Base-by-base conservation (phyloP, 177 flowering plant species). In the Vitis hybrid region DNA sequence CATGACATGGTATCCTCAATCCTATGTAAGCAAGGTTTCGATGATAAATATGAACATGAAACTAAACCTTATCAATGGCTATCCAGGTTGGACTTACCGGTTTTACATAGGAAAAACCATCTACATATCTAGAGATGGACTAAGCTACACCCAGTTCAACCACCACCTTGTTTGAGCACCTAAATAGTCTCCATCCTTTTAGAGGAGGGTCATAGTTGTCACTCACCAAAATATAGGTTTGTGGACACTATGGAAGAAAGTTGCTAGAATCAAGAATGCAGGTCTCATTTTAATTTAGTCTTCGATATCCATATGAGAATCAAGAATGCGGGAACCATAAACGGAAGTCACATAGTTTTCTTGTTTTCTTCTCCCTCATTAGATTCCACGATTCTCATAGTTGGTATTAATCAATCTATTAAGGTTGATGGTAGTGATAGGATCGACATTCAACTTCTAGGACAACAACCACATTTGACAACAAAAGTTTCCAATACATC, bases 31-130 rank as follows among this genome's bases (percentile, higher is more conserved):
- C 49, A 91, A 87, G 59, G 88, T 95, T n/a, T 87, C 93, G 10
- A 95, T 95, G 97, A 91, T 95, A 54, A 84, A 83, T 77, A 95
- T 95, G 99, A 88, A 83, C 82, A 93, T 95, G 99, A 86, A 97
- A 70, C 83, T 97, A 0, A 87, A 91, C 72, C 84, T 90, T 1
- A 65, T 85, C 3, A 94, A 77, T 0, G 97, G 97, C 21, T 21
- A 1, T 21, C 21, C 21, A 21, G 24, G 2, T 21, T 0, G 24
- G 24, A 21, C 24, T 21, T 21, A 21, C 24, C 24, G 24, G 0
- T 21, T 21, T 21, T 21, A 21, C 24, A 21, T 21, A 21, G 24
- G 24, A 21, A 21, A 21, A 21, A 21, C 2, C 24, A 21, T 21
- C 2, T 21, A 21, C 24, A 1, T 24, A 24, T 24, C 24, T 24